These are phyloP conservation scores for Physcomitrellopsis africana DNA, from an alignment of 225 moss, liverwort and hornwort species.

Conservation along the genomic window DNA sequence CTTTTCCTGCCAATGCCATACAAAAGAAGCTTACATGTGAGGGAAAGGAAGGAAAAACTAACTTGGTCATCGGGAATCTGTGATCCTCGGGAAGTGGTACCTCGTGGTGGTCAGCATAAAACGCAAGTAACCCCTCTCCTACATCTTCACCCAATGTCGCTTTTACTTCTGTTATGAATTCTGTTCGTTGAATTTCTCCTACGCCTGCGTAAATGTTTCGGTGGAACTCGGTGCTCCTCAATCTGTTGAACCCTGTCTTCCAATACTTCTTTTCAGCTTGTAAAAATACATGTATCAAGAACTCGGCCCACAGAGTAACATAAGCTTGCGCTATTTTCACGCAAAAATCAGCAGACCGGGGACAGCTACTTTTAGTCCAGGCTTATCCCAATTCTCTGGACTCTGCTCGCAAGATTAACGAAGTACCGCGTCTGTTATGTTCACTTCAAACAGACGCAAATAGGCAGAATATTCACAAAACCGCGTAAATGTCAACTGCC, in stretches of 20 bases:
- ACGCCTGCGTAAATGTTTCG: conserved; percentile 9
- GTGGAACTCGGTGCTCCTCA: conserved; percentile 14
- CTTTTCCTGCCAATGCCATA: neutral
- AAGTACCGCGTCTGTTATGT: too few species aligned
- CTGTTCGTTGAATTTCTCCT: conserved; percentile 24
- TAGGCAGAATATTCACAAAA: neutral
- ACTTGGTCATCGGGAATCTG: conserved; percentile 95
- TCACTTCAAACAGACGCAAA: too few species aligned
- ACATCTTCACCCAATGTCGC: conserved; percentile 23
- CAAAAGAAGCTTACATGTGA: neutral
- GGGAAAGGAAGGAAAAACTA: conserved; percentile 3
- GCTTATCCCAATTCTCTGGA: neutral
- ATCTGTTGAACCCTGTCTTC: conserved; percentile 30
- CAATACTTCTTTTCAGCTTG: conserved; percentile 18
- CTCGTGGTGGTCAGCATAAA: conserved; percentile 80
- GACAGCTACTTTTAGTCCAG: neutral
- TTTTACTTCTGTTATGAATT: neutral
- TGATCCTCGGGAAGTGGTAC: conserved; percentile 81
- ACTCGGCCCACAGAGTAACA: neutral
- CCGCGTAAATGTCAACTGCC: neutral
- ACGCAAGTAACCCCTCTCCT: conserved; percentile 59
- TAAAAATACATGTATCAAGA: neutral
- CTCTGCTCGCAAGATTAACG: too few species aligned
- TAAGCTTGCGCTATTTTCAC: conserved; percentile 6
- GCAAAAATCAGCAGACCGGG: conserved; percentile 15